These are phyloP conservation scores for Nidularia sp. DNA, from an alignment of 768 basidiomycete species.

Conservation along the genomic window DNA sequence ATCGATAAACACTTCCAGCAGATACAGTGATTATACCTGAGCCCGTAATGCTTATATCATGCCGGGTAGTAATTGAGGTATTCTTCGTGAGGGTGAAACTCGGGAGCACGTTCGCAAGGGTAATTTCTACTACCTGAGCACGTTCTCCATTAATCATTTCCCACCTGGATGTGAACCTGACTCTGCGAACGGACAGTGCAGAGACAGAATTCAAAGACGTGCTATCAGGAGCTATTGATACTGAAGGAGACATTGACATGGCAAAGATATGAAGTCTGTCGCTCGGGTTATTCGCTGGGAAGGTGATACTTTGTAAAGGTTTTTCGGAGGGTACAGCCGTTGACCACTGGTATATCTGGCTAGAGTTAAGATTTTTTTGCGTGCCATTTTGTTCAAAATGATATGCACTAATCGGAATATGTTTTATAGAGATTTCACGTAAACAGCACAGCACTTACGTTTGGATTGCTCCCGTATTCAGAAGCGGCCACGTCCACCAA, in stretches of 20 bases:
- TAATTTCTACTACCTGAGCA: conserved; percentile 47
- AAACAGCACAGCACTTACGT: conserved; percentile 24
- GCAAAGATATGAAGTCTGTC: conserved; percentile 43
- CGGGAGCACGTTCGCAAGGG: conserved; percentile 46
- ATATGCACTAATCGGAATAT: conserved; percentile 29
- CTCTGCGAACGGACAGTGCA: conserved; percentile 29
- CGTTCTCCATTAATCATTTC: conserved; percentile 25
- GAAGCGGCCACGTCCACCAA: conserved; percentile 36
- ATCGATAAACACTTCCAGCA: conserved; percentile 36
- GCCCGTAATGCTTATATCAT: conserved; percentile 29
- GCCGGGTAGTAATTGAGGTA: conserved; percentile 23
- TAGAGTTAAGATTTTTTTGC: conserved; percentile 34
- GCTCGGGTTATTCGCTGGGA: conserved; percentile 25
- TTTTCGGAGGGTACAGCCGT: conserved; percentile 35
- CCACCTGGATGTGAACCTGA: conserved; percentile 45
- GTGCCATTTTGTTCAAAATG: conserved; percentile 27
- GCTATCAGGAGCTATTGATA: too few species aligned
- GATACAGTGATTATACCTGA: conserved; percentile 35
- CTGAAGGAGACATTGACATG: conserved; percentile 30
- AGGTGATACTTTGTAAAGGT: conserved; percentile 35
- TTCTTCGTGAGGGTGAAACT: conserved; percentile 15
- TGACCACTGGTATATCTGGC: conserved; percentile 42
- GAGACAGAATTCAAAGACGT: conserved; percentile 7
- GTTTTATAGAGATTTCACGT: too few species aligned
- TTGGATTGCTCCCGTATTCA: conserved; percentile 38